Evolutionary conservation across 306 rosid genomes (phyloP).

Genomic region (Medicago lupulina): DNA sequence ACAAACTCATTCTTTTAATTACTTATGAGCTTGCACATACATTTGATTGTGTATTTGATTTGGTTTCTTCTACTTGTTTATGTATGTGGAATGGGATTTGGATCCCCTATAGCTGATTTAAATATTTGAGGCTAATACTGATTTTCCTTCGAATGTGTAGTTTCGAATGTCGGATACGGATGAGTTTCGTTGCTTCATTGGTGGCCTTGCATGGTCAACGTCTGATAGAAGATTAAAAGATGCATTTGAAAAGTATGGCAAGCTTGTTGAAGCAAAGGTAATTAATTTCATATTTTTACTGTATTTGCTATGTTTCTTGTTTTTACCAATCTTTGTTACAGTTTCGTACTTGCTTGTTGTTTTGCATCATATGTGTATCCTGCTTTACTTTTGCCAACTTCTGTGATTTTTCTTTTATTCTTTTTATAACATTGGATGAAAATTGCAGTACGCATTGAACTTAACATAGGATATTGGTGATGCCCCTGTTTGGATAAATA

Average conservation of each 20-base stretch:
- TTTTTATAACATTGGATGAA: not conserved
- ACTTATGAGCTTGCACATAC: not conserved
- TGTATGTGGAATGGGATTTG: not conserved
- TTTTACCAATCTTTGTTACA: not conserved
- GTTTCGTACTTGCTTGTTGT: conserved; percentile 7
- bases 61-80: not conserved
- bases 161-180: conserved; percentile 75
- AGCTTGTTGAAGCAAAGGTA: conserved; percentile 96
- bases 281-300: conserved; percentile 1
- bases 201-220: conserved; percentile 98
- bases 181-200: conserved; percentile 96
- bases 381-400: not conserved
- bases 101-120: not conserved
- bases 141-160: conserved; percentile 47
- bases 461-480: not conserved
- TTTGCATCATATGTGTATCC: not conserved
- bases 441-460: not conserved
- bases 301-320: not conserved
- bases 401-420: not conserved
- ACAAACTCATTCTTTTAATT: not conserved
- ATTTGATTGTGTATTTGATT: not conserved
- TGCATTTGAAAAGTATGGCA: conserved; percentile 89
- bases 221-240: conserved; percentile 84
- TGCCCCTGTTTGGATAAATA: not conserved
- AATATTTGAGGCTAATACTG: conserved; percentile 13